Percentiles rank a stretch among this genome's conserved stretches.
Conservation (phyloP, 176 grass and related monocot species). For the Triticum dicoccoides region DNA sequence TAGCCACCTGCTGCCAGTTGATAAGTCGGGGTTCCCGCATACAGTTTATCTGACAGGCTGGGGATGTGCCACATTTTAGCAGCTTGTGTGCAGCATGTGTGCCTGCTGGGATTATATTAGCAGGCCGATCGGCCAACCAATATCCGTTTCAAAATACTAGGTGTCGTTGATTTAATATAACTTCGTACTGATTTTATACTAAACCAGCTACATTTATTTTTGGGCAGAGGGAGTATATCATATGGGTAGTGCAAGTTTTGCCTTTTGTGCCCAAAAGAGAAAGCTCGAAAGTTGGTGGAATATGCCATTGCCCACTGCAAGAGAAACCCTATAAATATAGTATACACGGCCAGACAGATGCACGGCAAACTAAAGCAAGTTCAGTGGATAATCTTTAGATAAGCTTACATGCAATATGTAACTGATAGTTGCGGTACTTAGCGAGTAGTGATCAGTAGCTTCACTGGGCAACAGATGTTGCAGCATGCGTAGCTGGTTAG, state of each 20-base stretch:
- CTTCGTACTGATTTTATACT: too few species aligned
- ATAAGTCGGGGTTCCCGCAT: too few species aligned
- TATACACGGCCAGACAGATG: background rate
- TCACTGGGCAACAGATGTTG: constrained; percentile 14
- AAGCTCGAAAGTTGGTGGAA: constrained; percentile 5
- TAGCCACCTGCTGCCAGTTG: too few species aligned
- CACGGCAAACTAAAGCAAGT: background rate
- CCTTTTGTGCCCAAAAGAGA: background rate
- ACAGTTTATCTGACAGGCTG: too few species aligned
- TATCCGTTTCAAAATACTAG: too few species aligned
- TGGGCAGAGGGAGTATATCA: too few species aligned
- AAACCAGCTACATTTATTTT: too few species aligned
- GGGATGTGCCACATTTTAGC: too few species aligned
- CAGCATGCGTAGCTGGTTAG: constrained; percentile 1
- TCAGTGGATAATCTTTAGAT: background rate
- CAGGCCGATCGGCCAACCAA: too few species aligned
- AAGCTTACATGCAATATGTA: background rate
- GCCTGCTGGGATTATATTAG: too few species aligned
- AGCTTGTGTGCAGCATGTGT: too few species aligned
- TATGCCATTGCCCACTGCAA: background rate
- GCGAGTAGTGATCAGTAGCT: background rate
- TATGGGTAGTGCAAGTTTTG: background rate
- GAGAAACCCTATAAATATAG: background rate
- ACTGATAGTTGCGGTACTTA: background rate
- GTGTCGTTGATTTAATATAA: too few species aligned